Conservation (phyloP, 208 protist species). For the Leptomonas pyrrhocoris region DNA sequence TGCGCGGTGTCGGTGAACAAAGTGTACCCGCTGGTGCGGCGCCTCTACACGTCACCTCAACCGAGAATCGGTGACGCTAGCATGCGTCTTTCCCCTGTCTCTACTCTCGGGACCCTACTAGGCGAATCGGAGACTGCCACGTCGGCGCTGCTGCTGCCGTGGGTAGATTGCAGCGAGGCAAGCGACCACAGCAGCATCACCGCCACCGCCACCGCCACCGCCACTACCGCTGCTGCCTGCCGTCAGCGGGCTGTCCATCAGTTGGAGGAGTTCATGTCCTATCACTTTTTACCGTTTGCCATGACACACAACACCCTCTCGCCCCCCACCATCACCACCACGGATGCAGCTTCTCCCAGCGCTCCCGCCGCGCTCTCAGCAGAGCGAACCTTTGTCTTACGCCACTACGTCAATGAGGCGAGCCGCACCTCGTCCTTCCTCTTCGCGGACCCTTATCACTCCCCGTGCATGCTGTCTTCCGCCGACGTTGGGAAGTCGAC, state of each 20-base stretch:
- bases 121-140: neutral
- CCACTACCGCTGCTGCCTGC: neutral
- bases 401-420: constrained; percentile 81
- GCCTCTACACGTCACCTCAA: constrained; percentile 18
- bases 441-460: constrained; percentile 39
- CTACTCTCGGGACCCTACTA: neutral
- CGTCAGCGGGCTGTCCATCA: constrained; percentile 13
- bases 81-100: neutral
- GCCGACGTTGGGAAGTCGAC: neutral
- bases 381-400: constrained; percentile 39
- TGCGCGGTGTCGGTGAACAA: constrained; percentile 36
- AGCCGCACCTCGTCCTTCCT: constrained; percentile 74
- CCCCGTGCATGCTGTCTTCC: neutral
- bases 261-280: constrained; percentile 69
- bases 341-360: neutral
- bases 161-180: neutral
- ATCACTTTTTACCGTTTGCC: constrained; percentile 63
- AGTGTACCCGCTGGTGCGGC: constrained; percentile 30
- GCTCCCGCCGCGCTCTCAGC: neutral
- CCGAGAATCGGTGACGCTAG: too few species aligned
- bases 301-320: constrained; percentile 54
- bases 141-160: neutral
- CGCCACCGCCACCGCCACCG: neutral
- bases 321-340: neutral
- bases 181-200: too few species aligned